Evolutionary conservation across 116 monocot species (phyloP), one percentile per base, ranked within the genome.

Genomic region (Zostera marina): DNA sequence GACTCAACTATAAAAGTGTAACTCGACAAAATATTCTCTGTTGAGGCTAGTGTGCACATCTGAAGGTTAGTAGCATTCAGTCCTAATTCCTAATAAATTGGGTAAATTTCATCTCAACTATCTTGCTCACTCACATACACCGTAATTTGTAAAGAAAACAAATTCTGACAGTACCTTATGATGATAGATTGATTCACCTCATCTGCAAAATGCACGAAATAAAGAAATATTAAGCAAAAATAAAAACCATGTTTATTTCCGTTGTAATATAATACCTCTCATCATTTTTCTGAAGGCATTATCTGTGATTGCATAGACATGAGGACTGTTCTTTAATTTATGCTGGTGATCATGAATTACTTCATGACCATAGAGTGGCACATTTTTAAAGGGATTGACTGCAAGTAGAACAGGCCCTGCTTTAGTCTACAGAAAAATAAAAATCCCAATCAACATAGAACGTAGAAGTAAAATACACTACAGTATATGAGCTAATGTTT

Each of bases 151-250:
- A 32, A 32, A 32, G 32, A 32, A 32, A 5, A 32, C 2, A 5
- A 32, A 32, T 32, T 5, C 32, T 32, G 5, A 32, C 2, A 32
- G 32, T 32, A 88, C 87, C 87, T 88, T 79, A 88, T 82, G 39
- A 88, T 77, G 53, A 88, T 82, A n/a, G 87, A 88, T 56, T 88
- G 87, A 61, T 82, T 88, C 11, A 88, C 77, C 70, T 88, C 87
- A 73, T 88, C 87, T 88, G 87, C 66, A 82, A 66, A 62, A 21
- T 40, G 25, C 12, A 24, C 11, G 10, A 53, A 58, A 57, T 40
- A 0, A n/a, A 52, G 22, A 4, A 14, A 51, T 19, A 51, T 51
- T 32, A 3, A 32, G 20, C 17, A 51, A 19, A 51, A 9, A 51
- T 19, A 13, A 3, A 17, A 10, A 9, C 20, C 20, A 21, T 21